Percentiles rank a stretch among this genome's conserved stretches.
Conservation (phyloP, 2,329 filamentous ascomycete genomes). For the Calonectria multiphialidica region DNA sequence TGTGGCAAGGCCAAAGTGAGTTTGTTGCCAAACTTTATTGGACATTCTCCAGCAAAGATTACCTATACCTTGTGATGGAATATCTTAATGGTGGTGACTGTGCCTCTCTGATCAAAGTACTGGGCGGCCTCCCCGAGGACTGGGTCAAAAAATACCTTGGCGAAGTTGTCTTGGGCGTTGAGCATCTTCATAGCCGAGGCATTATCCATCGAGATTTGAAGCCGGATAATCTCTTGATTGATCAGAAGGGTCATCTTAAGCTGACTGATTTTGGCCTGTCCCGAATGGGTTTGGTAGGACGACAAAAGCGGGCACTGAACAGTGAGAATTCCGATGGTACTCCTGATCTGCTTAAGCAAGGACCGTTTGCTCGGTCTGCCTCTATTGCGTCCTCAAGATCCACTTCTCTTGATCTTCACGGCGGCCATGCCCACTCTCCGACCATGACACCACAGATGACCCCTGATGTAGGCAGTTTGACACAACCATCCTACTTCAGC, state of each 20-base stretch:
- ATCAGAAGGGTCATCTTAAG: conserved; percentile 96
- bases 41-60: conserved; percentile 99
- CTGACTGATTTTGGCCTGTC: conserved; percentile 98
- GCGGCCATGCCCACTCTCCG: conserved; percentile 76
- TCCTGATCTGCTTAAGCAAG: conserved; percentile 92
- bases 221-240: conserved; percentile 96
- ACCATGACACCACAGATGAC: conserved; percentile 88
- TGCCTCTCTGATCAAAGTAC: conserved; percentile 93
- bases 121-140: conserved; percentile 92
- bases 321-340: conserved; percentile 82
- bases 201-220: conserved; percentile 98
- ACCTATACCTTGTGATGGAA: conserved; percentile 98
- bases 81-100: conserved; percentile 98
- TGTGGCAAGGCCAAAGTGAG: conserved; percentile 99
- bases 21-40: conserved; percentile 99
- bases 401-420: conserved; percentile 90
- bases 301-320: conserved; percentile 93
- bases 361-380: conserved; percentile 86
- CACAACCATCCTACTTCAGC: conserved; percentile 94
- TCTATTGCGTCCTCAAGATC: conserved; percentile 93
- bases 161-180: conserved; percentile 95
- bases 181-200: conserved; percentile 92
- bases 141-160: conserved; percentile 99
- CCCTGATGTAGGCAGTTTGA: conserved; percentile 73
- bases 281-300: conserved; percentile 95